phyloP scores from a whole-genome alignment of 2,329 filamentous ascomycete genomes.

The Talaromyces sp. region DNA sequence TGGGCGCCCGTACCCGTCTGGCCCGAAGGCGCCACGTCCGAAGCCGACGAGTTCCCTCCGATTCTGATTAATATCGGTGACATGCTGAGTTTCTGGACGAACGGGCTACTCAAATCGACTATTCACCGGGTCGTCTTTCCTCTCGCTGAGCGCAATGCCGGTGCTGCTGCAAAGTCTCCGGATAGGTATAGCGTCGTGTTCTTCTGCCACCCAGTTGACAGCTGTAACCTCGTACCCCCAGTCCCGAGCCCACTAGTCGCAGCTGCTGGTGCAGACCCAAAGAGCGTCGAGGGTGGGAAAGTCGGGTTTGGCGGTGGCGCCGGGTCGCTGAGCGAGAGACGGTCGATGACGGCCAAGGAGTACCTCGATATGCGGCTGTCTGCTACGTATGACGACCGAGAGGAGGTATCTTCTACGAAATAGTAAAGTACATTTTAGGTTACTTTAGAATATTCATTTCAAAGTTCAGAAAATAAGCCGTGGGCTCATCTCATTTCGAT shows the following conservation, averaged over 20 bases:
- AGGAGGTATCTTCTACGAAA: conserved; percentile 13
- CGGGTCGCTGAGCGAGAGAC: conserved; percentile 24
- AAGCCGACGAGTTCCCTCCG: conserved; percentile 53
- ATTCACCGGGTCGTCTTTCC: conserved; percentile 83
- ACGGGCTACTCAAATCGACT: conserved; percentile 78
- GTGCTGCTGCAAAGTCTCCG: conserved; percentile 22
- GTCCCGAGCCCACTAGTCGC: conserved; percentile 50
- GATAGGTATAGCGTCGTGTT: conserved; percentile 57
- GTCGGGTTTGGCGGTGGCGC: conserved; percentile 39
- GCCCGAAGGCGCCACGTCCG: conserved; percentile 33
- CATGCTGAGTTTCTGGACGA: conserved; percentile 80
- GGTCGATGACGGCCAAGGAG: conserved; percentile 52
- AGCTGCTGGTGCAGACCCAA: conserved; percentile 27
- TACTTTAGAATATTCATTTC: neutral
- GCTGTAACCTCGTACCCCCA: conserved; percentile 45
- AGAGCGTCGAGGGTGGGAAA: conserved; percentile 26
- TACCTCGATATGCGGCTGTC: conserved; percentile 55
- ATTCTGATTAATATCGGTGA: conserved; percentile 71
- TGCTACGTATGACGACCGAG: conserved; percentile 51
- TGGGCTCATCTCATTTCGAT: no score
- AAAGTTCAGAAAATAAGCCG: neutral
- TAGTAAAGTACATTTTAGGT: neutral
- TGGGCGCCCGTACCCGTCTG: conserved; percentile 65
- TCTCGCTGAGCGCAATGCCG: conserved; percentile 28
- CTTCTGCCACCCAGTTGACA: conserved; percentile 59